Base-by-base conservation (phyloP, 768 basidiomycete species). In the Leucocoprinus birnbaumii region DNA sequence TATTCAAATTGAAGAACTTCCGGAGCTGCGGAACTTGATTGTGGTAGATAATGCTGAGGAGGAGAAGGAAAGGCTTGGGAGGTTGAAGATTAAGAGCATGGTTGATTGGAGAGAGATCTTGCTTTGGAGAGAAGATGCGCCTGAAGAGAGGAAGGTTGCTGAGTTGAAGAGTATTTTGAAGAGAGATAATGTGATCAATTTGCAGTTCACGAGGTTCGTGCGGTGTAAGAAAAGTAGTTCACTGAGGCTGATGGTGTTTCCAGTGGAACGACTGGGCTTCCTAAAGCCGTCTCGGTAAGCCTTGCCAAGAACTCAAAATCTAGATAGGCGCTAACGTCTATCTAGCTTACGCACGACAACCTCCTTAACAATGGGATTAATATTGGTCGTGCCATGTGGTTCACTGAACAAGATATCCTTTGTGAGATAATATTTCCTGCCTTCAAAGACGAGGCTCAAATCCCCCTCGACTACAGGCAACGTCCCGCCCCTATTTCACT, bases 251-350 rank as follows among this genome's bases (percentile, higher is more conserved):
- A 43, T 1, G 24, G 19, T 26, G 19, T 11, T 14, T 14, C 43
- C 37, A 91, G 90, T 61, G 89, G 89, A 3, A 91, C 91, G 9
- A 91, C 91, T 2, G 91, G 89, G 13, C 65, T 74, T 0, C 90
- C 91, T 0, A 94, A 93, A 67, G 91, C 89, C 16, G 91, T 91
- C 51, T 89, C 90, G 21, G 90, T 91, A 65, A 19, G 79, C n/a
- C n/a, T n/a, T 71, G 5, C 24, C 45, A 5, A 5, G 26, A 18
- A 21, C 8, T 25, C 34, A 24, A 45, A 10, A 51, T 24, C n/a
- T 26, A 24, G 22, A 14, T 10, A 25, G 21, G 25, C 37, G 3
- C 9, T 45, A 49, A 5, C 35, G 31, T 48, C 34, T n/a, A 3
- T 16, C 22, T 55, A 90, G 86, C 74, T 93, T 45, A 91, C 91